Conservation (phyloP, 257 asterid species). For the Salvia miltiorrhiza region DNA sequence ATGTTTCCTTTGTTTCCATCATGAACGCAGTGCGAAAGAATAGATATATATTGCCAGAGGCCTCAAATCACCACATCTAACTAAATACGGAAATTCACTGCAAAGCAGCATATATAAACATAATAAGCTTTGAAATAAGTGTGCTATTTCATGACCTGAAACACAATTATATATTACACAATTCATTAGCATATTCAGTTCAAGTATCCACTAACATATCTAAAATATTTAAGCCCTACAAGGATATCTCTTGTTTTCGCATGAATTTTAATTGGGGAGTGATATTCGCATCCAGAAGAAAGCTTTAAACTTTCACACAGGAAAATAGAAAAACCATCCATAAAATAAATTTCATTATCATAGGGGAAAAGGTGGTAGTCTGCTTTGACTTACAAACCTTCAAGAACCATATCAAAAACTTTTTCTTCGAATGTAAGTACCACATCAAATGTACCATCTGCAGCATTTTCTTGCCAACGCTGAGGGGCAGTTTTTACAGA, state of each 20-base stretch:
- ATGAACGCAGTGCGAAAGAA: not conserved
- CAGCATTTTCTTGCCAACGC: slow-evolving; percentile 93
- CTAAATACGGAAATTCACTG: too few relatives aligned
- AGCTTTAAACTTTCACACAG: not conserved
- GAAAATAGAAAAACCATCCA: not conserved
- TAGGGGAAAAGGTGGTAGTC: not conserved
- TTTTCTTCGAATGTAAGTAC: slow-evolving; percentile 94
- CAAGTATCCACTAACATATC: not conserved
- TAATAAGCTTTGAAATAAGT: not conserved
- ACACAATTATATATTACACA: not conserved
- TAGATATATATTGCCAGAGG: not conserved
- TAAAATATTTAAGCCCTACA: not conserved
- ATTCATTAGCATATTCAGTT: not conserved
- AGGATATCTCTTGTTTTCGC: not conserved
- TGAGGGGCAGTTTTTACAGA: slow-evolving; percentile 86
- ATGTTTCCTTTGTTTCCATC: not conserved
- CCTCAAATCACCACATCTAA: too few relatives aligned
- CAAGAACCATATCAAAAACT: slow-evolving; percentile 92
- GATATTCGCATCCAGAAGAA: not conserved
- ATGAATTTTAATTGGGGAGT: not conserved
- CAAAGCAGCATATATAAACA: not conserved
- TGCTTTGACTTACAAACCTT: slow-evolving; percentile 52
- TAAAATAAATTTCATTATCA: slow-evolving; percentile 1
- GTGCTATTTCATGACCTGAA: not conserved
- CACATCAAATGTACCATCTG: slow-evolving; percentile 85